Evolutionary conservation across 2,329 filamentous ascomycete species (phyloP).

Genomic region (Hymenoscyphus fructigenus): DNA sequence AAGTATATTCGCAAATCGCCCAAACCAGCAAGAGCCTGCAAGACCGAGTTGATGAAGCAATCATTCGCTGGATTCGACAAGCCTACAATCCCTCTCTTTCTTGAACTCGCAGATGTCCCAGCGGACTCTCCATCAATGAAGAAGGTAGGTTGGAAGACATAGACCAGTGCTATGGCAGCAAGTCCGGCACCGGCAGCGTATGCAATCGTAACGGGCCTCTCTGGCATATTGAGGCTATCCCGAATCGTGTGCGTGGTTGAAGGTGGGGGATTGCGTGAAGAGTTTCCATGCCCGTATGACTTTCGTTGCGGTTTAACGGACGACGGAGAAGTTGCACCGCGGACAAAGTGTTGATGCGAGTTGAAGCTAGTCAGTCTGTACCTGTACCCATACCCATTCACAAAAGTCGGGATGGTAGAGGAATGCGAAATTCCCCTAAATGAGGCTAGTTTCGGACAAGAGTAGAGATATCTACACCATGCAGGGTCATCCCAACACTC

Average conservation of each 20-base stretch:
- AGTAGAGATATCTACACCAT: not conserved
- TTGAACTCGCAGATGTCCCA: constrained; percentile 48
- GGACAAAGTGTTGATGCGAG: not conserved
- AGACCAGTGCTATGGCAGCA: constrained; percentile 90
- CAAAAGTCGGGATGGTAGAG: not conserved
- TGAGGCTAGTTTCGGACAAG: not conserved
- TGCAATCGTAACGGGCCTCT: constrained; percentile 78
- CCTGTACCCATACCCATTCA: not conserved
- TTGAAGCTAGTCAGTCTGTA: not conserved
- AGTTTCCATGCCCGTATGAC: constrained; percentile 12
- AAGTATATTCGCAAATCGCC: constrained; percentile 87
- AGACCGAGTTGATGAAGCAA: constrained; percentile 93
- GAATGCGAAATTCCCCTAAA: not conserved
- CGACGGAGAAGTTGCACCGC: not conserved
- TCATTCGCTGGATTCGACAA: constrained; percentile 90
- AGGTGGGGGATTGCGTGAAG: constrained; percentile 11
- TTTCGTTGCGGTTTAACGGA: not conserved
- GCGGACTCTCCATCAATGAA: constrained; percentile 81
- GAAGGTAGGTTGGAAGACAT: constrained; percentile 97
- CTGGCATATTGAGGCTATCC: constrained; percentile 60
- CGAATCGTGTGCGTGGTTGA: constrained; percentile 11
- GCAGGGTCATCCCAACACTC: not conserved
- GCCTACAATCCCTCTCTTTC: constrained; percentile 87
- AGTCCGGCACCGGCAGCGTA: constrained; percentile 96
- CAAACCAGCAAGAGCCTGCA: constrained; percentile 89